These are phyloP conservation scores for Termitomyces sp. DNA, from an alignment of 1,284 basidiomycete species.

Conservation along the genomic window DNA sequence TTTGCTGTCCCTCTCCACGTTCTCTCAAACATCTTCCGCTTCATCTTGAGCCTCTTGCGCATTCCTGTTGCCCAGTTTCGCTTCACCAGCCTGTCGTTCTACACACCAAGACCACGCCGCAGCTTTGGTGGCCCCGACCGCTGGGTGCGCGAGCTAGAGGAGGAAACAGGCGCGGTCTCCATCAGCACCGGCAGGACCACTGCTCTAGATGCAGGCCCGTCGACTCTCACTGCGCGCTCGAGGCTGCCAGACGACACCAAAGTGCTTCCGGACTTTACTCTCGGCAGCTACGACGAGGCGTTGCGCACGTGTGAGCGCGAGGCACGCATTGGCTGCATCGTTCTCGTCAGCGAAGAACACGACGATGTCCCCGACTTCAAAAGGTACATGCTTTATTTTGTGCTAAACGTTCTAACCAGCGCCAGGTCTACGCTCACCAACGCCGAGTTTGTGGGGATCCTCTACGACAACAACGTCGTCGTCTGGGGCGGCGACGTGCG, in stretches of 20 bases:
- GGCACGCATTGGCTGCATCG: conserved; percentile 69
- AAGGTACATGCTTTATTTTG: conserved; percentile 37
- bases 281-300: conserved; percentile 82
- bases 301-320: conserved; percentile 69
- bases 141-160: conserved; percentile 74
- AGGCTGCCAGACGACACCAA: conserved; percentile 34
- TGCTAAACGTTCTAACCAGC: neutral
- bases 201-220: conserved; percentile 38
- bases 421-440: conserved; percentile 76
- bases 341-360: conserved; percentile 89
- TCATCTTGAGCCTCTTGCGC: conserved; percentile 48
- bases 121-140: conserved; percentile 51
- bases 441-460: conserved; percentile 55
- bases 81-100: conserved; percentile 38
- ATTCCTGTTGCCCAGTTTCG: conserved; percentile 44
- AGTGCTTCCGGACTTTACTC: conserved; percentile 73
- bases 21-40: conserved; percentile 45
- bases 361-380: conserved; percentile 88
- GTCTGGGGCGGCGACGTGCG: conserved; percentile 82
- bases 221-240: conserved; percentile 29
- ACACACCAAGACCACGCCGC: conserved; percentile 32
- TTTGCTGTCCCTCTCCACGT: conserved; percentile 44
- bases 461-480: conserved; percentile 68
- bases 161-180: conserved; percentile 71
- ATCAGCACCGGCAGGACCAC: conserved; percentile 35